Evolutionary conservation across 1,284 basidiomycete genomes (phyloP), one percentile per base, ranked within the genome.

Genomic region (Polyporus tsugae): DNA sequence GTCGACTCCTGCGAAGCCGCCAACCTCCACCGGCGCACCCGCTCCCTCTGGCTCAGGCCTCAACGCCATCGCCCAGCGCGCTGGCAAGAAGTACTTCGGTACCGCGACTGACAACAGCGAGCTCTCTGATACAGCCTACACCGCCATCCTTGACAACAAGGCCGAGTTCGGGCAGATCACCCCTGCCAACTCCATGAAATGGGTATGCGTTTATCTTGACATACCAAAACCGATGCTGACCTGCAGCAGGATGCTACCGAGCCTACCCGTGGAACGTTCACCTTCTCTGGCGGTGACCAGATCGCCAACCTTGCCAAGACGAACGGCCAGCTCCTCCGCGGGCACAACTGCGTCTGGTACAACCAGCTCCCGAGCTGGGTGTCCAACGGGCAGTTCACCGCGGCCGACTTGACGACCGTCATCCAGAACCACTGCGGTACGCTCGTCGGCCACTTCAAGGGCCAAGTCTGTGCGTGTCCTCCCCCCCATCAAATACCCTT

Each of bases 51-150:
- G 73, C 11, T 73, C 70, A 11, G 76, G 74, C 35, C 77, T 87
- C 9, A 77, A 84, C 70, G 73, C 73, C 5, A 79, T 82, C 22
- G 86, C 87, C 1, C 82, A 81, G 71, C 79, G 84, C 22, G 83
- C 84, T n/a, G 85, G 86, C n/a, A 88, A 88, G 77, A 73, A 81
- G 36, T 89, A 90, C 80, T 88, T 89, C 67, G 89, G 89, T 33
- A 82, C 85, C 22, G 88, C 88, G n/a, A 89, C 87, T 4, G 87
- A 88, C 76, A 89, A 89, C 73, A 79, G 80, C 17, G 86, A 88
- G 75, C 78, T 89, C 52, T 81, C 76, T 0, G 84, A 90, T 71
- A 69, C 76, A 0, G 72, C 84, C 6, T 90, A 89, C 74, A 78
- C 82, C 38, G 72, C 75, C 19, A 79, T 80, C 72, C 78, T 87